Base-by-base conservation (phyloP, 2,329 filamentous ascomycete species). In the Monosporascus sp. region DNA sequence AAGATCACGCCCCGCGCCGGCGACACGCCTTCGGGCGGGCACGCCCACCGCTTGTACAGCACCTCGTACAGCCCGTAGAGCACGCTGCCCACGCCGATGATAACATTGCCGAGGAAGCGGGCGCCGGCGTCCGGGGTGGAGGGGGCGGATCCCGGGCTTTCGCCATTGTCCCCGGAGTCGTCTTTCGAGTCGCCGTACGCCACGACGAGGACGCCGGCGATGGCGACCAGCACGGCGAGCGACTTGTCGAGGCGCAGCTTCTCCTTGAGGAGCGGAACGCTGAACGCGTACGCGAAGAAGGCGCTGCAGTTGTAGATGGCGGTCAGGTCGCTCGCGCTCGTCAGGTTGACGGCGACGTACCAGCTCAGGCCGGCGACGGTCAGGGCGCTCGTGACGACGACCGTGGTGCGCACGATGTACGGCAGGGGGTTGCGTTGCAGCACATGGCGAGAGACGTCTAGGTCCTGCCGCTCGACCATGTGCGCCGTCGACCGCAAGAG, bases 221-320 rank as follows among this genome's bases (percentile, higher is more conserved):
- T 95, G 51, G 94, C 94, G 39, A 99, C 82, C 11, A 83, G 78
- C 1, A 99, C 94, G 4, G 93, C 89, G 49, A 95, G 69, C 27
- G 91, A 86, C 75, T 99, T 99, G 73, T 90, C 90, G 38, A 87
- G 73, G 22, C 90, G 85, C 14, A 97, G 74, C 60, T 88, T 90
- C 70, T 99, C 94, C 53, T 89, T 85, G 2, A 99, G 78, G 18
- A 99, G 73, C 1, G 92, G 91, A 45, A 99, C 91, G 46, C 89
- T 95, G 68, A 99, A 99, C 14, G 90, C 93, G 68, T 99, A 99
- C 48, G 94, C 94, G 70, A 99, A 99, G 73, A 99, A 99, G 54
- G 94, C 93, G 50, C 90, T 96, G 78, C 94, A 99, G 74, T 99
- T 99, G 80, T 99, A 99, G 63, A 99, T 99, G 51, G 94, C 94